These are phyloP conservation scores for Lotmaria passim DNA, from an alignment of 208 protist species.

Conservation along the genomic window DNA sequence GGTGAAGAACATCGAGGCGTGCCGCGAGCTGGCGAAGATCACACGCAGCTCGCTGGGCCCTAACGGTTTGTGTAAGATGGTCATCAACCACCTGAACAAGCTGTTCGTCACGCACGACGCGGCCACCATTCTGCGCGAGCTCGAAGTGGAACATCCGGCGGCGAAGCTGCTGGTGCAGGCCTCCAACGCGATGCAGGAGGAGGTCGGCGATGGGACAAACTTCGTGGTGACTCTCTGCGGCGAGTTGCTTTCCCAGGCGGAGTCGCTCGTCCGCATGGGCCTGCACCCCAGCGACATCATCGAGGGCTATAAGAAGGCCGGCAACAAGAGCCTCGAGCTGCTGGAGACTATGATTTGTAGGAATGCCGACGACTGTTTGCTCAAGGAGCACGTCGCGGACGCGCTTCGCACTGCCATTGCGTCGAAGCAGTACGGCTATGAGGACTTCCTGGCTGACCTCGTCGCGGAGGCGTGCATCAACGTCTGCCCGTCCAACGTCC, in stretches of 20 bases:
- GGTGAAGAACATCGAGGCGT: constrained; percentile 98
- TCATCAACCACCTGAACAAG: constrained; percentile 99
- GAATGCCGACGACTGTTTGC: constrained; percentile 84
- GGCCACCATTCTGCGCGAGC: constrained; percentile 99
- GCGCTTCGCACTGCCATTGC: constrained; percentile 89
- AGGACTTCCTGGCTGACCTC: constrained; percentile 94
- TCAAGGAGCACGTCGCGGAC: constrained; percentile 76
- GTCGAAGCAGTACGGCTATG: constrained; percentile 98
- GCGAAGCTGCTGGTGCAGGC: constrained; percentile 99
- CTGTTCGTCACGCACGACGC: constrained; percentile 99
- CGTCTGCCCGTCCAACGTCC: constrained; percentile 96
- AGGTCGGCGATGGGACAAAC: constrained; percentile 99
- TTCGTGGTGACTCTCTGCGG: constrained; percentile 98
- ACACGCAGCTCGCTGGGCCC: constrained; percentile 98
- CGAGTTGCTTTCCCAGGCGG: constrained; percentile 98
- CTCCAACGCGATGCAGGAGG: constrained; percentile 98
- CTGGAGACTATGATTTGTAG: constrained; percentile 74
- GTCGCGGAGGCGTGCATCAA: constrained; percentile 97
- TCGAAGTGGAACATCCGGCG: constrained; percentile 99
- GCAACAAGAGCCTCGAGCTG: constrained; percentile 92
- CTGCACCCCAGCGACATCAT: constrained; percentile 99
- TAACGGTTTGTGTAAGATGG: constrained; percentile 99
- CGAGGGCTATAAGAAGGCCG: constrained; percentile 97
- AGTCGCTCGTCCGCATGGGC: constrained; percentile 97
- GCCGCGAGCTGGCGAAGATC: constrained; percentile 96